Base-by-base conservation (phyloP, 2,329 filamentous ascomycete species). In the Cercospora janseana region DNA sequence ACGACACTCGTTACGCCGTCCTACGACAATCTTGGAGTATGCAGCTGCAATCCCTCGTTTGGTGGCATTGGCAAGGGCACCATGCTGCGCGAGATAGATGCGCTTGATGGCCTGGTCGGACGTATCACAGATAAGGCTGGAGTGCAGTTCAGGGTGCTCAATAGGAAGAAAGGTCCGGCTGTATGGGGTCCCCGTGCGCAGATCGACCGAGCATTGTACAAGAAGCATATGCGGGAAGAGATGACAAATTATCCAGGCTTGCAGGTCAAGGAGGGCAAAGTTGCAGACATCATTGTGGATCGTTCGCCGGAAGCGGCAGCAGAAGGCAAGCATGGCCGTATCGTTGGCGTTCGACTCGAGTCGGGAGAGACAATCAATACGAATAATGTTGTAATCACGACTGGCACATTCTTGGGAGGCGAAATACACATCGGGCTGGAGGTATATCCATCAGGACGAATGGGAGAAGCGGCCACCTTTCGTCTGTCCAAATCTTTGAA, bases 11-110 rank as follows among this genome's bases (percentile, higher is more conserved):
- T 98, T 41, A 98, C 93, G 1, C 93, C 92, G 2, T 89, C 87
- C 53, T 70, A 88, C 51, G 85, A 91, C 52, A 95, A 96, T 62
- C 83, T 97, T 15, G 92, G 92, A 48, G 88, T 93, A 23, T 97
- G 92, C 73, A 96, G 91, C 27, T 97, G 92, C 73, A 97, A 97
- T 68, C 92, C 92, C 1, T 95, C 89, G 57, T 95, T 98, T 66
- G 93, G 93, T 29, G 93, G 93, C n/a, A 97, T 98, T 61, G 93
- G 93, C 35, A 98, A 98, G 69, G 93, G 93, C 12, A 97, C 88
- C 7, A 96, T 98, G 75, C 76, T 98, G 43, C 85, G 92, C 32
- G 93, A 98, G 70, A 85, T 98, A 24, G 93, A 98, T 73, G 93
- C 93, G 0, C 77, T 98, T 52, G 93, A 97, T 65, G 93, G 93